A percentile compares a stretch with the other conserved stretches of the same genome.
phyloP scores from a whole-genome alignment of 805 yeast species.

The Yamadazyma laniorum region DNA sequence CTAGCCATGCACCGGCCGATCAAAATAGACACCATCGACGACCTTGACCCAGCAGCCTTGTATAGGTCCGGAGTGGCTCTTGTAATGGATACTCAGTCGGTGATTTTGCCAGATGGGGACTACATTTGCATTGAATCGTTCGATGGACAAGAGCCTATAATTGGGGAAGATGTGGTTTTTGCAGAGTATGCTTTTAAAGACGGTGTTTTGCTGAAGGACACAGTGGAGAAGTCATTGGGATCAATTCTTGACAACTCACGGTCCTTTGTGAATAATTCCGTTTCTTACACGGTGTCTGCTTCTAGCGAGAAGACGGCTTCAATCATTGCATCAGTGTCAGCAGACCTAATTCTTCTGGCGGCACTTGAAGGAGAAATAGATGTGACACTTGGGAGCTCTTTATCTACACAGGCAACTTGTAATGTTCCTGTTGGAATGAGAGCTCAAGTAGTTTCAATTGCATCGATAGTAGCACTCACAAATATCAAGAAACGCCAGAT shows the following conservation, averaged over 20 bases:
- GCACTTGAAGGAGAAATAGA: constrained; percentile 3
- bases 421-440: constrained; percentile 5
- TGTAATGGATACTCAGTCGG: constrained; percentile 11
- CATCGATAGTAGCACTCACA: background rate
- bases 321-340: background rate
- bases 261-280: constrained; percentile 5
- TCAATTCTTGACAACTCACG: constrained; percentile 9
- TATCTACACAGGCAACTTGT: constrained; percentile 4
- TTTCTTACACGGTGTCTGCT: constrained; percentile 1
- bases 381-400: background rate
- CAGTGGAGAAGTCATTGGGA: constrained; percentile 1
- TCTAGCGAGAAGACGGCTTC: constrained; percentile 1
- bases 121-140: constrained; percentile 8
- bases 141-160: background rate
- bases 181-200: constrained; percentile 9
- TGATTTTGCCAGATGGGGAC: constrained; percentile 14
- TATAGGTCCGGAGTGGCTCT: constrained; percentile 15
- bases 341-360: background rate
- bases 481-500: constrained; percentile 5
- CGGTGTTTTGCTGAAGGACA: background rate
- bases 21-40: constrained; percentile 11
- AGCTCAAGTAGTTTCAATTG: background rate
- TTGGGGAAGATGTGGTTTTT: constrained; percentile 2
- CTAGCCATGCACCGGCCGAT: constrained; percentile 3
- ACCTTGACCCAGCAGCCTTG: constrained; percentile 11